Evolutionary conservation across 768 basidiomycete genomes (phyloP).

Genomic region (Auricularia heimuer): DNA sequence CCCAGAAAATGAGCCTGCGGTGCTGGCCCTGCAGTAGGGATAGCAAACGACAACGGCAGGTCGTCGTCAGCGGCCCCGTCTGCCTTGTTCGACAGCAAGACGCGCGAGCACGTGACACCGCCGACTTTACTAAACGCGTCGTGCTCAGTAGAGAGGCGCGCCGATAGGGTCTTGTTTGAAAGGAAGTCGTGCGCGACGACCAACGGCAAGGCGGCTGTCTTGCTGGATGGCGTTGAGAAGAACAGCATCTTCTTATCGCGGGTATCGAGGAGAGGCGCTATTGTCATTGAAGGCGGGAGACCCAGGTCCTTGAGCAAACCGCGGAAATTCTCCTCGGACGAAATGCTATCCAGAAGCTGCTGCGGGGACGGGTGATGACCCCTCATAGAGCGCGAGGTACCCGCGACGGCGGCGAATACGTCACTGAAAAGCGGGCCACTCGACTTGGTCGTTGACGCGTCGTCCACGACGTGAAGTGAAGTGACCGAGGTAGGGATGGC

Average conservation of each 20-base stretch:
- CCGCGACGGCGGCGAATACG: constrained; percentile 34
- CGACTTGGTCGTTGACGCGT: constrained; percentile 52
- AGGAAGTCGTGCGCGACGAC: constrained; percentile 47
- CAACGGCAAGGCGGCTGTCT: constrained; percentile 41
- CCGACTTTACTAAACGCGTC: constrained; percentile 69
- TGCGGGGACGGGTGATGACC: constrained; percentile 5
- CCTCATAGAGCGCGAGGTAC: constrained; percentile 14
- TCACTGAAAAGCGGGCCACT: constrained; percentile 65
- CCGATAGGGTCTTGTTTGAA: constrained; percentile 30
- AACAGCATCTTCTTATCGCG: constrained; percentile 42
- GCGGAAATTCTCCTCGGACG: constrained; percentile 1
- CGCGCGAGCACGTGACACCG: constrained; percentile 57
- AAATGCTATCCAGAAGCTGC: constrained; percentile 3
- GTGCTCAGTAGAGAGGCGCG: constrained; percentile 56
- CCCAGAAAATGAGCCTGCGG: constrained; percentile 54
- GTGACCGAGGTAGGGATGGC: constrained; percentile 50
- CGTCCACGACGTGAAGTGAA: constrained; percentile 65
- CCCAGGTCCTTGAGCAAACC: constrained; percentile 1
- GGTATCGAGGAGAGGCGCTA: constrained; percentile 18
- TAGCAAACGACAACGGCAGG: constrained; percentile 42
- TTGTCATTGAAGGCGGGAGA: constrained; percentile 13
- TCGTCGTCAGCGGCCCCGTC: constrained; percentile 19
- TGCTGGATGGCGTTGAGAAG: constrained; percentile 48
- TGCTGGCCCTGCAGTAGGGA: constrained; percentile 43
- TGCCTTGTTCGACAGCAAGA: constrained; percentile 49